A percentile compares a stretch with the other conserved stretches of the same genome.
Conservation (phyloP, 2,329 filamentous ascomycete genomes). For the Calonectria ilicicola region DNA sequence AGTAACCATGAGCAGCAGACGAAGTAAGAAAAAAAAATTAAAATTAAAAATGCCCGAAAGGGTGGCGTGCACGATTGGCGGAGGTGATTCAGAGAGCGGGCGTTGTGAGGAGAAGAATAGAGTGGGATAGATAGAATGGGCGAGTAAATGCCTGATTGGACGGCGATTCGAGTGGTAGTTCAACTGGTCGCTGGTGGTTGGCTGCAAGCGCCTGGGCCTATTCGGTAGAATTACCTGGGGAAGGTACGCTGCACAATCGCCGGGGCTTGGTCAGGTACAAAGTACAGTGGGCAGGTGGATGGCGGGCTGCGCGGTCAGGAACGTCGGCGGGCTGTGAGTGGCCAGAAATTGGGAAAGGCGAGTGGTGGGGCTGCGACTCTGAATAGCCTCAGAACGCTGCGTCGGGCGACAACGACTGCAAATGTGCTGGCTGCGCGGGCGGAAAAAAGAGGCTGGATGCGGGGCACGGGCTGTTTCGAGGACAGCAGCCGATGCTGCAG, state of each 20-base stretch:
- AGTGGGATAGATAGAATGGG: slow-evolving; percentile 1
- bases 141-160: slow-evolving; percentile 13
- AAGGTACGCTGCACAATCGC: slow-evolving; percentile 24
- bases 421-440: slow-evolving; percentile 16
- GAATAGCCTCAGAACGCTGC: slow-evolving; percentile 55
- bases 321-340: slow-evolving; percentile 40
- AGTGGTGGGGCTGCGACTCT: slow-evolving; percentile 43
- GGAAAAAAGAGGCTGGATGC: slow-evolving; percentile 36
- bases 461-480: slow-evolving; percentile 38
- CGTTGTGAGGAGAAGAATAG: background rate
- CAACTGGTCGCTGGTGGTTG: slow-evolving; percentile 8
- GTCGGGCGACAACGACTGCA: slow-evolving; percentile 34
- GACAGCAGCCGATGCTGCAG: slow-evolving; percentile 44
- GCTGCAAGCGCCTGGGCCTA: slow-evolving; percentile 19
- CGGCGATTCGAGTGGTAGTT: background rate
- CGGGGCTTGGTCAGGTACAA: slow-evolving; percentile 23
- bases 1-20: slow-evolving; percentile 1
- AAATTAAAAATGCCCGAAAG: background rate
- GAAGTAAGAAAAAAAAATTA: background rate
- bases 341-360: slow-evolving; percentile 37
- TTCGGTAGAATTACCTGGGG: slow-evolving; percentile 25
- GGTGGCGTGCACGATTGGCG: background rate
- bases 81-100: slow-evolving; percentile 8
- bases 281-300: slow-evolving; percentile 24
- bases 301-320: slow-evolving; percentile 27